These are phyloP conservation scores for Crassisporium funariophilum DNA, from an alignment of 768 basidiomycete species.

Conservation along the genomic window DNA sequence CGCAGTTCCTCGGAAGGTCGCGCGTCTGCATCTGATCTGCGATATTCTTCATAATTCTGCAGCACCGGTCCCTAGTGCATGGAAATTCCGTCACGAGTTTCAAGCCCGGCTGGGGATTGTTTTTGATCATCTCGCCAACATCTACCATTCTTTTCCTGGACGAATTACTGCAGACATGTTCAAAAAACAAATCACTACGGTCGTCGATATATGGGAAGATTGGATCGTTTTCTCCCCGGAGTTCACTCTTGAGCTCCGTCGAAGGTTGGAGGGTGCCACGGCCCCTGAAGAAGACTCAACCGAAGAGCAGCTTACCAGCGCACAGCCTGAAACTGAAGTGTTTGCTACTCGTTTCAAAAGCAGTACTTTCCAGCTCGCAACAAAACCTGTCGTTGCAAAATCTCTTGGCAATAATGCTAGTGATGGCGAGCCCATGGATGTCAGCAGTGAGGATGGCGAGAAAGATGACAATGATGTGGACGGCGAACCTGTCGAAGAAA, in stretches of 20 bases:
- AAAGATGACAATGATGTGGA: conserved; percentile 50
- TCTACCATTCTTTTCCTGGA: conserved; percentile 95
- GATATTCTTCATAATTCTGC: conserved; percentile 98
- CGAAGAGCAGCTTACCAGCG: conserved; percentile 26
- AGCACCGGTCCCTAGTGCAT: conserved; percentile 90
- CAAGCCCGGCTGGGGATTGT: conserved; percentile 89
- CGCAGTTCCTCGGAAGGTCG: conserved; percentile 95
- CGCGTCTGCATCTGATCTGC: conserved; percentile 92
- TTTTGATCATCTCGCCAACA: conserved; percentile 92
- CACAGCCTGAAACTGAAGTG: conserved; percentile 18
- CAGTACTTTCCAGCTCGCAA: conserved; percentile 75
- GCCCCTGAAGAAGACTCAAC: conserved; percentile 29
- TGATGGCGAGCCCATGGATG: conserved; percentile 42
- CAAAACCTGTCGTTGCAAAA: conserved; percentile 33
- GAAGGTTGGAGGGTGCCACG: conserved; percentile 67
- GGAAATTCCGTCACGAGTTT: conserved; percentile 96
- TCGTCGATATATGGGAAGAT: conserved; percentile 97
- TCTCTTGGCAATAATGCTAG: conserved; percentile 30
- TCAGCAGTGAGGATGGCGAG: conserved; percentile 35
- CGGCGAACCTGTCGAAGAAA: conserved; percentile 44
- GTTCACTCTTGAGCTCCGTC: conserved; percentile 72
- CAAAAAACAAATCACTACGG: conserved; percentile 85
- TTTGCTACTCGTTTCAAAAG: conserved; percentile 73
- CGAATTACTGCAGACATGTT: conserved; percentile 96
- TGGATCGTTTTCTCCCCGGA: conserved; percentile 97